Percentiles rank a stretch among this genome's conserved stretches.
phyloP scores from a whole-genome alignment of 2,329 filamentous ascomycete species.

The Cercospora brassicicola region DNA sequence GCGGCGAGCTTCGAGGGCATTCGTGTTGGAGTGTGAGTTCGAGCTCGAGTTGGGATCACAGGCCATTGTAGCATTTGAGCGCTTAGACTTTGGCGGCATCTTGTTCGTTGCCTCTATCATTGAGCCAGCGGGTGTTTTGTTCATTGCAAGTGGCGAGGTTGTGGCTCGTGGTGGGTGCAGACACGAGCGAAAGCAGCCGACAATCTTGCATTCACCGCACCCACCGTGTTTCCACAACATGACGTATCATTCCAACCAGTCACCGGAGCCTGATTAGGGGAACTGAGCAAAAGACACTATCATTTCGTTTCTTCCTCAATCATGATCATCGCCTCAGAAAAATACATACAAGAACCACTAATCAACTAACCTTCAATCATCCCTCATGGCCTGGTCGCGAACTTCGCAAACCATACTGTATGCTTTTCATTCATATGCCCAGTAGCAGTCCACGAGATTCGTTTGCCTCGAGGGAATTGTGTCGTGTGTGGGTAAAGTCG shows the following conservation, averaged over 20 bases:
- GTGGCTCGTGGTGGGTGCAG: neutral
- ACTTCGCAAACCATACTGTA: slow-evolving; percentile 8
- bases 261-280: neutral
- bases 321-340: neutral
- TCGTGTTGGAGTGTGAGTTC: neutral
- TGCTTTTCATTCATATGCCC: slow-evolving; percentile 3
- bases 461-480: neutral
- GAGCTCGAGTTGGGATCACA: neutral
- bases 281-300: neutral
- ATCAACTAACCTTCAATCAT: neutral
- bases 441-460: neutral
- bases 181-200: neutral
- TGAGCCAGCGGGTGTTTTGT: neutral
- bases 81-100: neutral
- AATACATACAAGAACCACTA: neutral
- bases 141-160: neutral
- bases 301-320: slow-evolving; percentile 1
- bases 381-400: neutral
- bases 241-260: neutral
- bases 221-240: neutral
- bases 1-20: neutral
- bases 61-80: neutral
- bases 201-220: neutral
- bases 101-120: neutral
- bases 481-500: neutral